Percentiles rank a stretch among this genome's conserved stretches.
These are phyloP conservation scores for Beta corolliflora DNA, from an alignment of 179 eudicot genomes.

Conservation along the genomic window DNA sequence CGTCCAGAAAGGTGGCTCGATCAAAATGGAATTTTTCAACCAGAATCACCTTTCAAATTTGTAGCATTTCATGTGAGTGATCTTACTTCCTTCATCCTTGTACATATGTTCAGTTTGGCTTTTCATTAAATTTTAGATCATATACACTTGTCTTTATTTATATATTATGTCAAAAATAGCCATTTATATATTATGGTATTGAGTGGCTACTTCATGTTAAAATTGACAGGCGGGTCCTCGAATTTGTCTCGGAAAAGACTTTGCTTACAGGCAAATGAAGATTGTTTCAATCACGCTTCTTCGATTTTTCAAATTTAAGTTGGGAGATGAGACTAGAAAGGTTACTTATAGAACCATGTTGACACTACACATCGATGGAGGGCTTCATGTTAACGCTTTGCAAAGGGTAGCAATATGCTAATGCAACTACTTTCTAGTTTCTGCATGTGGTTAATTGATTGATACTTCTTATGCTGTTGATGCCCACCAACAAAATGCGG, in stretches of 20 bases:
- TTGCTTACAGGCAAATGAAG: conserved; percentile 93
- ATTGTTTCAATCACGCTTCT: conserved; percentile 53
- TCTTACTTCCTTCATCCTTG: background rate
- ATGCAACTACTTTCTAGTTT: background rate
- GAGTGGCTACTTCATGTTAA: background rate
- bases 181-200: background rate
- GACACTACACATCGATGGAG: conserved; percentile 57
- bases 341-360: conserved; percentile 58
- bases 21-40: conserved; percentile 55
- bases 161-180: too few relatives aligned
- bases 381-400: conserved; percentile 48
- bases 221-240: conserved; percentile 73
- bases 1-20: conserved; percentile 78
- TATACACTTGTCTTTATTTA: too few relatives aligned
- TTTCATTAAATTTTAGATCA: too few relatives aligned
- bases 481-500: too few relatives aligned
- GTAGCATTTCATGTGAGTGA: conserved; percentile 57
- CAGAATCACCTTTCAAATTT: conserved; percentile 75
- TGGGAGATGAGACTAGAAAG: conserved; percentile 40
- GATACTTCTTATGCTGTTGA: background rate
- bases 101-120: too few relatives aligned
- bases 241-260: conserved; percentile 81
- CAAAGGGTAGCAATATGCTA: conserved; percentile 25
- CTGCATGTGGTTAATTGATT: background rate
- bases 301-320: conserved; percentile 44